Evolutionary conservation across 225 moss, liverwort and hornwort genomes (phyloP).

Genomic region (Physcomitrium patens): DNA sequence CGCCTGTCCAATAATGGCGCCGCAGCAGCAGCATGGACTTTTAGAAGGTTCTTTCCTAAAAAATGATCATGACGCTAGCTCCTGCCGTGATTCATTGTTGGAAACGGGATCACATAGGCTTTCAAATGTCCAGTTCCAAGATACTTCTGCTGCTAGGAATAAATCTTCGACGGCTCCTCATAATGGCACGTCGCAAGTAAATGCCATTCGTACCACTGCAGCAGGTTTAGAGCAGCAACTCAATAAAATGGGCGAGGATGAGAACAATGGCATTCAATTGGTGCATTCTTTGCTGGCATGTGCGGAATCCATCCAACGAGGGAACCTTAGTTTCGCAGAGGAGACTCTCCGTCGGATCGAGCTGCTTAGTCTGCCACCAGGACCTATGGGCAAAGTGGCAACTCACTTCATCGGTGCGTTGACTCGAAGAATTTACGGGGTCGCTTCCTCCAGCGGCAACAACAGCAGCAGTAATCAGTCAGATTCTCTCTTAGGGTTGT

Average conservation of each 20-base stretch:
- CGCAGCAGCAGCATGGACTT: conserved; percentile 41
- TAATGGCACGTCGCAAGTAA: conserved; percentile 15
- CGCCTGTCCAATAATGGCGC: conserved; percentile 29
- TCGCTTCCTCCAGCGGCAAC: conserved; percentile 30
- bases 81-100: conserved; percentile 57
- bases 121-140: conserved; percentile 32
- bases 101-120: conserved; percentile 40
- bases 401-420: conserved; percentile 75
- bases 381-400: conserved; percentile 79
- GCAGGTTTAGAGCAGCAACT: conserved; percentile 33
- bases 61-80: conserved; percentile 42
- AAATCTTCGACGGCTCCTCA: conserved; percentile 25
- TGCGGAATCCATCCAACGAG: conserved; percentile 68
- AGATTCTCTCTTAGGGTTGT: conserved; percentile 59
- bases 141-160: conserved; percentile 16
- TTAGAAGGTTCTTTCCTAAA: conserved; percentile 38
- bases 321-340: conserved; percentile 56
- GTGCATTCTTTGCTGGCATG: conserved; percentile 72
- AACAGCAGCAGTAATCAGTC: conserved; percentile 23
- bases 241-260: conserved; percentile 45
- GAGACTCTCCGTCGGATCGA: conserved; percentile 69
- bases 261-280: conserved; percentile 63
- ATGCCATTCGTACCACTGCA: conserved; percentile 24
- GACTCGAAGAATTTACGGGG: conserved; percentile 57
- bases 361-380: conserved; percentile 58